A percentile compares a stretch with the other conserved stretches of the same genome.
These are phyloP conservation scores for Inonotus hispidus DNA, from an alignment of 1,284 basidiomycete genomes.

Conservation along the genomic window DNA sequence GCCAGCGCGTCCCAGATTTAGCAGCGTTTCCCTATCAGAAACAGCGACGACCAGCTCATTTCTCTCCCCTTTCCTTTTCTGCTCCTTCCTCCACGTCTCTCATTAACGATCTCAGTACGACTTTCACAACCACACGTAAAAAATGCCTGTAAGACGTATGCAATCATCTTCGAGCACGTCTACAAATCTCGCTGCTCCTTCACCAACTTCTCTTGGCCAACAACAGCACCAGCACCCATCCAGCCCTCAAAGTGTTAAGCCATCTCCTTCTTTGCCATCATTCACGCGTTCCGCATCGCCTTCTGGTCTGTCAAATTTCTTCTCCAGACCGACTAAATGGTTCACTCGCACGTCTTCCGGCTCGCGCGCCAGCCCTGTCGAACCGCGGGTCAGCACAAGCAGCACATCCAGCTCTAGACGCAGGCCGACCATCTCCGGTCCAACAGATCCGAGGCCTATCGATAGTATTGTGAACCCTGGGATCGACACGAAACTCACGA, in stretches of 20 bases:
- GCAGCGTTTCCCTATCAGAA: background rate
- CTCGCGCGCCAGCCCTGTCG: conserved; percentile 32
- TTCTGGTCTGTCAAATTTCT: conserved; percentile 35
- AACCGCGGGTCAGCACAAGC: conserved; percentile 51
- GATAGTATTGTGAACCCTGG: conserved; percentile 34
- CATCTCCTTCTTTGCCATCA: conserved; percentile 20
- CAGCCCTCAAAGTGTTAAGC: conserved; percentile 5
- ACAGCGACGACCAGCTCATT: background rate
- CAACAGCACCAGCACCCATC: conserved; percentile 3
- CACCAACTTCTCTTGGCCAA: conserved; percentile 1
- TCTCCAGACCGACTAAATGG: conserved; percentile 45
- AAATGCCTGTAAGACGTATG: conserved; percentile 13
- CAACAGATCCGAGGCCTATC: conserved; percentile 73
- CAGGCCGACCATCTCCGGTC: conserved; percentile 75
- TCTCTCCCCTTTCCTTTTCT: background rate
- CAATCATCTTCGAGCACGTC: conserved; percentile 13
- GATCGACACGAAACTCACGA: conserved; percentile 19
- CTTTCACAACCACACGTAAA: background rate
- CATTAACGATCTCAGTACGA: background rate
- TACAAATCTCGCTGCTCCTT: conserved; percentile 3
- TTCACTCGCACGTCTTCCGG: conserved; percentile 38
- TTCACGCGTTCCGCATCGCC: conserved; percentile 31
- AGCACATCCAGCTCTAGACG: conserved; percentile 29
- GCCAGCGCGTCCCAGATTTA: background rate
- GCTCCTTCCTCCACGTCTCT: background rate